Conservation (phyloP, 2,329 filamentous ascomycete species). For the Diaporthe citriasiana region DNA sequence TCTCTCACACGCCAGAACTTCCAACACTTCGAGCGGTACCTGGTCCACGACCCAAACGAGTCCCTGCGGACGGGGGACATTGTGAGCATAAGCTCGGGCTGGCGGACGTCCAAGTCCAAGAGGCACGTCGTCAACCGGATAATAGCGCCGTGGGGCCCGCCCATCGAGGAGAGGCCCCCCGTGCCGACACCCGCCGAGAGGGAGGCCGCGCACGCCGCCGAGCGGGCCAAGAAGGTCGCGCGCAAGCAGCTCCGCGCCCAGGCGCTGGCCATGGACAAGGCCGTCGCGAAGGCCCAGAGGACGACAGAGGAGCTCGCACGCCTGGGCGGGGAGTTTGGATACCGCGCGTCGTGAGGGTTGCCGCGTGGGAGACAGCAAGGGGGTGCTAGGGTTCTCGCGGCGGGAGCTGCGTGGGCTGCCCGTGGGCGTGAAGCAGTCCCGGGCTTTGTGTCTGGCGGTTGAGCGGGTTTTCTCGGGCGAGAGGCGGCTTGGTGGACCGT, state of each 20-base stretch:
- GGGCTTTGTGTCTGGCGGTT: background rate
- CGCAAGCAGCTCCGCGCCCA: slow-evolving; percentile 56
- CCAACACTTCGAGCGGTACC: slow-evolving; percentile 72
- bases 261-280: slow-evolving; percentile 42
- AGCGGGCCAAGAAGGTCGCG: slow-evolving; percentile 70
- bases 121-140: slow-evolving; percentile 82
- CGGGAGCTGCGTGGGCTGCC: background rate
- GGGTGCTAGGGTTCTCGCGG: background rate
- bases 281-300: slow-evolving; percentile 42
- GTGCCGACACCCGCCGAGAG: slow-evolving; percentile 76
- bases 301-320: slow-evolving; percentile 40
- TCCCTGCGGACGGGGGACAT: slow-evolving; percentile 83
- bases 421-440: background rate
- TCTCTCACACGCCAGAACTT: slow-evolving; percentile 67
- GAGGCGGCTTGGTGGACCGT: background rate
- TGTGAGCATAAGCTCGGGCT: slow-evolving; percentile 77
- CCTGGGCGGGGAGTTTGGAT: slow-evolving; percentile 13
- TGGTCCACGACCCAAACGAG: slow-evolving; percentile 84
- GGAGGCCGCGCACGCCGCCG: slow-evolving; percentile 65
- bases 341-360: background rate
- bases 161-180: slow-evolving; percentile 74
- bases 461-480: background rate
- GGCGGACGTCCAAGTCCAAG: slow-evolving; percentile 75
- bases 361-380: background rate
- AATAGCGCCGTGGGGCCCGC: slow-evolving; percentile 75